Evolutionary conservation across 2,329 filamentous ascomycete species (phyloP).

Genomic region (Calonectria ilicicola): DNA sequence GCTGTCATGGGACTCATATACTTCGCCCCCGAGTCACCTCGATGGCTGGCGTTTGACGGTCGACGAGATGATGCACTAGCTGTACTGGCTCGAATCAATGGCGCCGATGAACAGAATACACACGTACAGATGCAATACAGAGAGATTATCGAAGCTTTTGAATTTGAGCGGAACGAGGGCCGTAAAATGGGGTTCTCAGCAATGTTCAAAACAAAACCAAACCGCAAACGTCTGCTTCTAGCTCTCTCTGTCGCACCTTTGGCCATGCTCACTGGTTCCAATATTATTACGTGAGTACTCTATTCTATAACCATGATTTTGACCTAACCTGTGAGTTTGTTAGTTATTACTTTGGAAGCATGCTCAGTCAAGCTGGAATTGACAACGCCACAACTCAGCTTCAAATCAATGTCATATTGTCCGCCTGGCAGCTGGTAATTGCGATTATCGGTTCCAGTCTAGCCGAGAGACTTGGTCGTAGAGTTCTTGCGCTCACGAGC

Average conservation of each 20-base stretch:
- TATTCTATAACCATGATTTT: background rate
- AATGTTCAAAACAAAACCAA: slow-evolving; percentile 1
- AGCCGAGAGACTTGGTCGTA: slow-evolving; percentile 28
- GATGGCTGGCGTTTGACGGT: slow-evolving; percentile 19
- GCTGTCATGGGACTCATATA: background rate
- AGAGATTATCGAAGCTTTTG: slow-evolving; percentile 26
- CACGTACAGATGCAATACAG: slow-evolving; percentile 22
- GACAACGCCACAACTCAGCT: slow-evolving; percentile 53
- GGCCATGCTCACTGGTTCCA: slow-evolving; percentile 26
- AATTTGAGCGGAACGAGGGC: slow-evolving; percentile 21
- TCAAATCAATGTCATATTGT: slow-evolving; percentile 44
- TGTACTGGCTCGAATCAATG: slow-evolving; percentile 11
- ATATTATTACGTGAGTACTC: slow-evolving; percentile 19
- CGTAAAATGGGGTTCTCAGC: background rate
- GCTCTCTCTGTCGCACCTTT: slow-evolving; percentile 20
- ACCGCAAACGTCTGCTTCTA: slow-evolving; percentile 10
- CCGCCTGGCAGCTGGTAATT: slow-evolving; percentile 34
- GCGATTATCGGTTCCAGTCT: slow-evolving; percentile 23
- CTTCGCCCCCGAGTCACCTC: slow-evolving; percentile 22
- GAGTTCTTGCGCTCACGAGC: background rate
- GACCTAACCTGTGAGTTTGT: no score
- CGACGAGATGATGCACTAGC: slow-evolving; percentile 24
- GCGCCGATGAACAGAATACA: background rate
- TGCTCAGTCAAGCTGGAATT: slow-evolving; percentile 58
- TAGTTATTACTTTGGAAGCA: slow-evolving; percentile 47